Base-by-base conservation (phyloP, 257 asterid genomes). In the Rehmannia glutinosa region DNA sequence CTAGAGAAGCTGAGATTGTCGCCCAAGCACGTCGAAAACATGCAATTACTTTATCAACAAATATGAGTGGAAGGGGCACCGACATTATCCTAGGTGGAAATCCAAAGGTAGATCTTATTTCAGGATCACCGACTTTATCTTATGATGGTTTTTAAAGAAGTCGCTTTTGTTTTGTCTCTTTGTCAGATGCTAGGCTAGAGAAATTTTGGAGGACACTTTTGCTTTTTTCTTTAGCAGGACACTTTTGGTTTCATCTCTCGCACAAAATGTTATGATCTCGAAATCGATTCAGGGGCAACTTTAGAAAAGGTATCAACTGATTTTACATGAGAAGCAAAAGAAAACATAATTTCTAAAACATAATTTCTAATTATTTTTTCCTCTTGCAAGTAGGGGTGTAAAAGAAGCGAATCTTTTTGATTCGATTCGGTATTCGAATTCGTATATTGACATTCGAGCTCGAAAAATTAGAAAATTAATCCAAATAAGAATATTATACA, bases 11-110 rank as follows among this genome's bases (percentile, higher is more conserved):
- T 64, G 97, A 94, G 69, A 87, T 82, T 78, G 90, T 94, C 27
- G 97, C 99, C 55, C 99, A 94, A 81, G 99, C 99, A 17, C 97
- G 99, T 73, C 83, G 97, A 72, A 90, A 91, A 77, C 64, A 83
- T 74, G 99, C 96, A 70, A 93, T 93, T 74, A 93, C 99, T 75
- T 74, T 93, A 78, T 90, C 99, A 47, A 90, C 99, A 6, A 93
- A 93, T 80, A 93, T 93, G 99, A 97, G 97, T 68, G 99, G 99
- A 51, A 80, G 99, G 78, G 97, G 99, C 50, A 88, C 99, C 75
- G 99, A 94, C 78, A 94, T 94, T 70, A 94, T 94, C 78, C 89
- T 94, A 8, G 99, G 99, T 77, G 99, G 99, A 74, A 94, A 93
- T 76, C 99, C 99, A 17, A 94, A 93, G 96, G 99, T 78, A 71